phyloP scores from a whole-genome alignment of 1,284 basidiomycete species.

The Hymenochaete sp. region DNA sequence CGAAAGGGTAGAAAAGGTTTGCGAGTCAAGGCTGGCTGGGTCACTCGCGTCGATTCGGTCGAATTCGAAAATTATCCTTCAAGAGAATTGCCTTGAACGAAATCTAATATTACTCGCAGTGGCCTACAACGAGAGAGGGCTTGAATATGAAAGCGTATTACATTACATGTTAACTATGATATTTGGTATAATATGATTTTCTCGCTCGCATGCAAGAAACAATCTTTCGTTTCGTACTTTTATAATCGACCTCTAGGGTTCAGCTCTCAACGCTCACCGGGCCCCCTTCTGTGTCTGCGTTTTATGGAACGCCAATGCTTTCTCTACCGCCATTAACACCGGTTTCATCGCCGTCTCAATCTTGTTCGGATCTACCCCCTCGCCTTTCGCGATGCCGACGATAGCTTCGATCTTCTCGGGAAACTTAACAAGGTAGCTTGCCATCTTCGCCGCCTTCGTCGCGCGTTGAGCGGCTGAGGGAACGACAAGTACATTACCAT shows the following conservation, averaged over 20 bases:
- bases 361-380: slow-evolving; percentile 54
- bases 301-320: slow-evolving; percentile 28
- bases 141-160: no score
- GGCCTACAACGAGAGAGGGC: no score
- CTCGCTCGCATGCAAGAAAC: background rate
- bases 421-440: slow-evolving; percentile 68
- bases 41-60: no score
- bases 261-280: slow-evolving; percentile 7
- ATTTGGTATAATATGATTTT: background rate
- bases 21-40: no score
- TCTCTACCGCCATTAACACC: slow-evolving; percentile 34
- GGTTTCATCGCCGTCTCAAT: slow-evolving; percentile 75
- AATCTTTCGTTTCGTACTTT: background rate
- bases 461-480: slow-evolving; percentile 57
- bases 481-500: slow-evolving; percentile 39
- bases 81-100: no score
- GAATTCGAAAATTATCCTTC: no score
- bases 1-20: no score
- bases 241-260: background rate
- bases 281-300: slow-evolving; percentile 12
- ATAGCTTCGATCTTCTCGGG: slow-evolving; percentile 75
- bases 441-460: slow-evolving; percentile 79
- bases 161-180: background rate
- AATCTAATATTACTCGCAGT: no score
- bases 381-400: slow-evolving; percentile 50